Conservation (phyloP, 768 basidiomycete species). For the Agaricus sinodeliciosus region DNA sequence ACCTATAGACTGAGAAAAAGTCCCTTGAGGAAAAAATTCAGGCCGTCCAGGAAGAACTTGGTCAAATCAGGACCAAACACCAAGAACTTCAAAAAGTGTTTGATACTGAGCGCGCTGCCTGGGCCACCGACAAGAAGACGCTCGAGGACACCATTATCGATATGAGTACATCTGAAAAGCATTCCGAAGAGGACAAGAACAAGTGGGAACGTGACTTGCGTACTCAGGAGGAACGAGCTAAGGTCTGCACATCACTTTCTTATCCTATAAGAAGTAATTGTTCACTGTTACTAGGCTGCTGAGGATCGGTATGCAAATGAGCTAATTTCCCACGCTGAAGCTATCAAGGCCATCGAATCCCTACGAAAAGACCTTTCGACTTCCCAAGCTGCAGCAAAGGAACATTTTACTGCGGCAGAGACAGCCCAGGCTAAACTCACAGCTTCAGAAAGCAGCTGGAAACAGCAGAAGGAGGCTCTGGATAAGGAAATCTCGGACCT, state of each 20-base stretch:
- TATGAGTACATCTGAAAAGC: conserved; percentile 67
- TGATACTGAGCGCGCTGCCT: conserved; percentile 63
- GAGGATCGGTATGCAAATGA: conserved; percentile 79
- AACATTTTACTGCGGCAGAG: conserved; percentile 56
- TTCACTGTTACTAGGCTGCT: conserved; percentile 39
- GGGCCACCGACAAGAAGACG: conserved; percentile 73
- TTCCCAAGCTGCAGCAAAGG: conserved; percentile 47
- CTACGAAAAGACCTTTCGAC: conserved; percentile 57
- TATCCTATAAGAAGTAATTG: not conserved
- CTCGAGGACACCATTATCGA: conserved; percentile 81
- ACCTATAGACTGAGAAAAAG: conserved; percentile 51
- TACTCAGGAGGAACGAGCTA: conserved; percentile 60
- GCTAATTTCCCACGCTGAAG: conserved; percentile 80
- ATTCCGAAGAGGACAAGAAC: conserved; percentile 54
- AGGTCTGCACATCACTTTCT: conserved; percentile 31
- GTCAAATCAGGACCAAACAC: conserved; percentile 39
- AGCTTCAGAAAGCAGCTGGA: conserved; percentile 75
- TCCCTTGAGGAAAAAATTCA: conserved; percentile 59
- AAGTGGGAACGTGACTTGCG: conserved; percentile 62
- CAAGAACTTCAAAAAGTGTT: conserved; percentile 57
- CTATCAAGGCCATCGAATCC: conserved; percentile 63
- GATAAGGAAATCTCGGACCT: conserved; percentile 76
- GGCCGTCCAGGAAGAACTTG: conserved; percentile 46
- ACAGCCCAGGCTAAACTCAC: conserved; percentile 69
- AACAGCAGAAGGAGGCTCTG: conserved; percentile 65